Percentiles rank a stretch among this genome's conserved stretches.
These are phyloP conservation scores for Geotrichum reessii DNA, from an alignment of 1,139 yeast species.

Conservation along the genomic window DNA sequence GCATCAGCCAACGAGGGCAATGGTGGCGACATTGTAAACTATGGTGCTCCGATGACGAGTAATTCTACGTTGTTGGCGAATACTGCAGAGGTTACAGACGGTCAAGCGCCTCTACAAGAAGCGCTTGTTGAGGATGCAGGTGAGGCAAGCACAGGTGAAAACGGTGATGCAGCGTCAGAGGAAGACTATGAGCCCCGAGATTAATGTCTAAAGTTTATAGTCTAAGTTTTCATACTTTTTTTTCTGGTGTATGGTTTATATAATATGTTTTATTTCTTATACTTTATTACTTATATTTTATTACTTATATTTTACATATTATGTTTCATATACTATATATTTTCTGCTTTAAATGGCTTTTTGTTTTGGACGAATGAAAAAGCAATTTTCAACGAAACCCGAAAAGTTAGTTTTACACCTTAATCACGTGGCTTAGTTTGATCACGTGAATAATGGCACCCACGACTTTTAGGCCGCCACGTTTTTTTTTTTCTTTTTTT, in stretches of 20 bases:
- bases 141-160: background rate
- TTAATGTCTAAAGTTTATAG: background rate
- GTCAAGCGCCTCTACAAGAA: background rate
- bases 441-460: background rate
- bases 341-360: background rate
- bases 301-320: background rate
- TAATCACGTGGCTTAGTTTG: background rate
- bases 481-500: constrained; percentile 4
- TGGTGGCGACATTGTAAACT: constrained; percentile 8
- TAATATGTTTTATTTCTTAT: background rate
- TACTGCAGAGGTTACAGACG: background rate
- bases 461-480: background rate
- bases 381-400: background rate
- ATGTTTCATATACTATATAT: background rate
- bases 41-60: constrained; percentile 8
- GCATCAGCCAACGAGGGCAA: constrained; percentile 13
- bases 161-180: constrained; percentile 1
- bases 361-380: too few species aligned
- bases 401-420: background rate
- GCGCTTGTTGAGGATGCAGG: background rate
- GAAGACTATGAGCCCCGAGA: background rate
- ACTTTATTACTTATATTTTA: too few species aligned
- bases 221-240: background rate
- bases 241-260: background rate
- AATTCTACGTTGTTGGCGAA: background rate